These are phyloP conservation scores for Penicillium sclerotigenum DNA, from an alignment of 2,329 filamentous ascomycete genomes.

Conservation along the genomic window DNA sequence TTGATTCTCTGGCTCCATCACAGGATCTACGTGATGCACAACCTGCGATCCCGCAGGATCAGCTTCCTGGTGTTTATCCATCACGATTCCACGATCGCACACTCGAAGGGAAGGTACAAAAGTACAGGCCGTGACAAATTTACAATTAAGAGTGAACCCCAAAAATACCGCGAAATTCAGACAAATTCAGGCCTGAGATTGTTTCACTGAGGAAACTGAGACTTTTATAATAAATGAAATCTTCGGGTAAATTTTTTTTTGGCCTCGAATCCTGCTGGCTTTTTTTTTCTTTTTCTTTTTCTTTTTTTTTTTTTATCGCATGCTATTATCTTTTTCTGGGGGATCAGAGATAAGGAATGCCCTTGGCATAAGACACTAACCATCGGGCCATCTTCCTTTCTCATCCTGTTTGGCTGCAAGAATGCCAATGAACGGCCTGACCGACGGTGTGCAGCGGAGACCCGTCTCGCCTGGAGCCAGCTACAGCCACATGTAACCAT, in stretches of 20 bases:
- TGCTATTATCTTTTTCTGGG: slow-evolving; percentile 5
- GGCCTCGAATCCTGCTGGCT: neutral
- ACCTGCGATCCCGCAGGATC: neutral
- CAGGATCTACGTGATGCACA: slow-evolving; percentile 28
- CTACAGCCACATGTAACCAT: slow-evolving; percentile 14
- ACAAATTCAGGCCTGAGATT: neutral
- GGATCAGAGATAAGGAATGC: slow-evolving; percentile 11
- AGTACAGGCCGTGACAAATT: neutral
- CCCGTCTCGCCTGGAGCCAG: slow-evolving; percentile 9
- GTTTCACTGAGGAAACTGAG: neutral
- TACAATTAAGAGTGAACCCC: neutral
- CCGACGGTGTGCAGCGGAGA: slow-evolving; percentile 15
- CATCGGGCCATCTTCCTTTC: neutral
- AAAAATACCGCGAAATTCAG: neutral
- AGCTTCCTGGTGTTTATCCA: slow-evolving; percentile 1
- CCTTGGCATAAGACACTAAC: neutral
- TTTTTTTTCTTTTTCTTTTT: slow-evolving; percentile 3
- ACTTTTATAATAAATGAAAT: slow-evolving; percentile 1
- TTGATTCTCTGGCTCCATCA: slow-evolving; percentile 37
- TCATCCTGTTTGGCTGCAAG: neutral
- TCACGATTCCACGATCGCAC: neutral
- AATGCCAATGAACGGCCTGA: slow-evolving; percentile 8
- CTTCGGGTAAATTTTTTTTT: neutral
- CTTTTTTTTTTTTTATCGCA: slow-evolving; percentile 3
- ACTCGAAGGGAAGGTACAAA: neutral